Evolutionary conservation across 495 filamentous ascomycete species (phyloP).

Genomic region (Hyaloscypha hepaticicola): DNA sequence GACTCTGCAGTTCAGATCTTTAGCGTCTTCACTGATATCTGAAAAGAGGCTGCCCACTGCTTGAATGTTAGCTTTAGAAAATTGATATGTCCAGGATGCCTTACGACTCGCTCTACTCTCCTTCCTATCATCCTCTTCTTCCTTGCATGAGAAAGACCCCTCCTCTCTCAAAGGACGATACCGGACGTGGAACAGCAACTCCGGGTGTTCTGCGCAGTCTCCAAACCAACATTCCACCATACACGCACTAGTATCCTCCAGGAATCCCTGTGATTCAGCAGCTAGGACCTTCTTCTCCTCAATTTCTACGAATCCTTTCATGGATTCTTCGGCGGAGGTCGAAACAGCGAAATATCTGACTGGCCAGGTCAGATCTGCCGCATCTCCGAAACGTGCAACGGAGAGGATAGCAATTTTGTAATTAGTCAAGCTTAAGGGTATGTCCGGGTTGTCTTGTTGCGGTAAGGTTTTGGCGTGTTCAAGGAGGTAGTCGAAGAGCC

Average conservation of each 20-base stretch:
- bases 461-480: not conserved
- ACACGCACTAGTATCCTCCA: not conserved
- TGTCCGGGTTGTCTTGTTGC: not conserved
- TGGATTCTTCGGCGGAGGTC: not conserved
- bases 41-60: no score
- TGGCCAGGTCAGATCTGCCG: not conserved
- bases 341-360: not conserved
- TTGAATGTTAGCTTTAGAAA: no score
- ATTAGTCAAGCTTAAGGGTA: not conserved
- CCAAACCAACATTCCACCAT: not conserved
- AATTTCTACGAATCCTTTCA: not conserved
- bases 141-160: not conserved
- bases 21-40: no score
- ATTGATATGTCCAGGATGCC: no score
- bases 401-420: not conserved
- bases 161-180: not conserved
- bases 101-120: not conserved
- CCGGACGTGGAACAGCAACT: not conserved
- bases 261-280: not conserved
- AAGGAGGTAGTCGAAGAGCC: not conserved
- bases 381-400: not conserved
- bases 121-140: not conserved
- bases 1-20: no score
- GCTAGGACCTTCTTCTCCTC: not conserved
- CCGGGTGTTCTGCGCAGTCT: not conserved